Evolutionary conservation across 2,329 filamentous ascomycete species (phyloP).

Genomic region (Claviceps capensis): DNA sequence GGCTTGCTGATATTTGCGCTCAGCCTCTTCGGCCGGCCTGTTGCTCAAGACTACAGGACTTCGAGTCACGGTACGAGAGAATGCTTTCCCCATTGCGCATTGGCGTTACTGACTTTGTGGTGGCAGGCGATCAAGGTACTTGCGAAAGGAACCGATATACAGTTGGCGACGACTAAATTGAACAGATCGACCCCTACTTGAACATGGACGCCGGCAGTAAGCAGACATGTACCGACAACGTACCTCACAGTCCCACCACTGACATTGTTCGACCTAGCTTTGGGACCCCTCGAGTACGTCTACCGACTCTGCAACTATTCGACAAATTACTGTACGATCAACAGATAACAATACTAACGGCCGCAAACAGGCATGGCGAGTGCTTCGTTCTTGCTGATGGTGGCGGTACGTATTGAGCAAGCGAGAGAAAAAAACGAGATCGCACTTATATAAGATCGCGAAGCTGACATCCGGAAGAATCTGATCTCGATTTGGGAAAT

Average conservation of each 20-base stretch:
- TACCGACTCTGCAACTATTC: neutral
- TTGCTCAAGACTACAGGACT: slow-evolving; percentile 17
- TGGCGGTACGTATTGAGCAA: slow-evolving; percentile 29
- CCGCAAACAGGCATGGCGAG: slow-evolving; percentile 58
- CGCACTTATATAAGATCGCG: neutral
- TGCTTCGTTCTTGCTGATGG: slow-evolving; percentile 79
- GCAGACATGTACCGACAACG: neutral
- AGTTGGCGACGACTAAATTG: neutral
- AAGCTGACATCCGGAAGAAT: slow-evolving; percentile 14
- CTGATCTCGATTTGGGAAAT: slow-evolving; percentile 42
- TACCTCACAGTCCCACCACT: neutral
- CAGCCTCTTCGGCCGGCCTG: slow-evolving; percentile 57
- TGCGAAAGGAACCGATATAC: neutral
- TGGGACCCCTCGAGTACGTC: slow-evolving; percentile 19
- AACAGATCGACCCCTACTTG: slow-evolving; percentile 33
- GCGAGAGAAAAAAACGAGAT: neutral
- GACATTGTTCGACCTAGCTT: neutral
- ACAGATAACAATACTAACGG: slow-evolving; percentile 3
- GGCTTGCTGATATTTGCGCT: neutral
- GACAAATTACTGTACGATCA: too few species aligned
- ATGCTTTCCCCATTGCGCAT: neutral
- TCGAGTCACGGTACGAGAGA: slow-evolving; percentile 10
- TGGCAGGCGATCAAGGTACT: slow-evolving; percentile 1
- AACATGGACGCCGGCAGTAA: slow-evolving; percentile 22
- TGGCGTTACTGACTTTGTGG: neutral